These are phyloP conservation scores for Acanthamoeba castellanii DNA, from an alignment of 208 protist genomes.

Conservation along the genomic window DNA sequence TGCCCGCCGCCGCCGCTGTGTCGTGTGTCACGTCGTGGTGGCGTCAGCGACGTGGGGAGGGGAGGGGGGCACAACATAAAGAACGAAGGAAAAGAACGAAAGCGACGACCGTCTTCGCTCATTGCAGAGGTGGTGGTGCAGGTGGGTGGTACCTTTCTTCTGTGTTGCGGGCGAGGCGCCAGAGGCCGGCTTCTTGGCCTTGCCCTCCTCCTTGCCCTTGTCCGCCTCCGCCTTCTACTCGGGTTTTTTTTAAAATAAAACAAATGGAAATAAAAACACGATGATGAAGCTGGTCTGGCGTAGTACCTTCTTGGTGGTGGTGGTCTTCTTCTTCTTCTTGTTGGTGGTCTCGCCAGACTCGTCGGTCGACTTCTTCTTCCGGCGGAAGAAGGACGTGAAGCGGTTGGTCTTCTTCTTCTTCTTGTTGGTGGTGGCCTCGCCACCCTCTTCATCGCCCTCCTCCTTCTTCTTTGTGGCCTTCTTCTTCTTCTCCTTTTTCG, in stretches of 20 bases:
- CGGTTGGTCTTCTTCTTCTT: slow-evolving; percentile 52
- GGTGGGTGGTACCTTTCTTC: neutral
- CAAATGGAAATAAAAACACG: neutral
- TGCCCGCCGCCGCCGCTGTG: neutral
- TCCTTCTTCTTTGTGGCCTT: neutral
- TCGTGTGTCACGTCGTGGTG: too few species aligned
- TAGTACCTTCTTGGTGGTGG: neutral
- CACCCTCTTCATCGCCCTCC: neutral
- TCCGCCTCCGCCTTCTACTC: too few species aligned
- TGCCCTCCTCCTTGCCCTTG: neutral
- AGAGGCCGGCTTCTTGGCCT: neutral
- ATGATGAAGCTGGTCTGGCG: neutral
- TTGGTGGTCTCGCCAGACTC: neutral
- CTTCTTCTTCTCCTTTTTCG: neutral
- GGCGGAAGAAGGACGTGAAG: neutral
- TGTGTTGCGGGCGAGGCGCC: neutral
- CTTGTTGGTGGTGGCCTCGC: neutral
- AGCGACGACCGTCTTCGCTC: too few species aligned
- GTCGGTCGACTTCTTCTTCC: slow-evolving; percentile 21
- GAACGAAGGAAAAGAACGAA: too few species aligned
- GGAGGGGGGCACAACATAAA: neutral
- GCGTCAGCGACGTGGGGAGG: neutral
- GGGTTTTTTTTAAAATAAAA: neutral
- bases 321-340: neutral
- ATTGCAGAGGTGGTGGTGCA: too few species aligned